Conservation (phyloP, 2,329 filamentous ascomycete species). For the Pestalotiopsis sp. region DNA sequence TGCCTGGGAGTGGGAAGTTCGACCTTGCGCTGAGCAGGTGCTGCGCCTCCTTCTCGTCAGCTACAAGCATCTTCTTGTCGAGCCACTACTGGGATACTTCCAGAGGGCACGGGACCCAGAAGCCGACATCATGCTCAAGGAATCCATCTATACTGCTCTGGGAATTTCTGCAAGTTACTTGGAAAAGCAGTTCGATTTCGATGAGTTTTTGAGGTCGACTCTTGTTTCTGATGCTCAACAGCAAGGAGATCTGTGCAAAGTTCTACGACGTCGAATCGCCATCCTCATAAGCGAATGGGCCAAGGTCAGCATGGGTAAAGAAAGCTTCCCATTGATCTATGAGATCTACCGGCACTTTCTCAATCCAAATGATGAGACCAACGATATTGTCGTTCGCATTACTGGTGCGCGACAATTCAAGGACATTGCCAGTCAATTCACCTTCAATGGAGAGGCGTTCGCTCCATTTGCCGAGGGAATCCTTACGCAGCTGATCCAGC, state of each 20-base stretch:
- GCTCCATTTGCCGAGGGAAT: slow-evolving; percentile 76
- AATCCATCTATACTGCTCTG: slow-evolving; percentile 93
- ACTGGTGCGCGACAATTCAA: slow-evolving; percentile 87
- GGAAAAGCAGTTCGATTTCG: slow-evolving; percentile 78
- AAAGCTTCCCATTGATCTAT: slow-evolving; percentile 76
- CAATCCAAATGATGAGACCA: slow-evolving; percentile 73
- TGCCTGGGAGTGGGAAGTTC: slow-evolving; percentile 89
- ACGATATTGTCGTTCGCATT: slow-evolving; percentile 90
- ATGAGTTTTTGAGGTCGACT: slow-evolving; percentile 73
- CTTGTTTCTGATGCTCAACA: slow-evolving; percentile 78
- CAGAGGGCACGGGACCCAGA: slow-evolving; percentile 70
- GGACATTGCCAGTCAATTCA: slow-evolving; percentile 80
- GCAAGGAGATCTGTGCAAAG: slow-evolving; percentile 66
- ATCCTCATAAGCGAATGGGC: slow-evolving; percentile 92
- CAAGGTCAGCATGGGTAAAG: slow-evolving; percentile 70
- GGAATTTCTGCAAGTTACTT: slow-evolving; percentile 82
- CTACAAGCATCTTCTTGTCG: slow-evolving; percentile 80
- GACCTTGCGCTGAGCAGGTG: slow-evolving; percentile 90
- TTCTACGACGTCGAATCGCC: slow-evolving; percentile 84
- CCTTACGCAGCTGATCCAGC: slow-evolving; percentile 70
- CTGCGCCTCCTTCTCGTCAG: slow-evolving; percentile 90
- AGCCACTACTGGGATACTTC: slow-evolving; percentile 83
- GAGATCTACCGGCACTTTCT: slow-evolving; percentile 89
- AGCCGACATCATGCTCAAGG: slow-evolving; percentile 78
- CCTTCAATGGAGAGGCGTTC: slow-evolving; percentile 75